A percentile compares a stretch with the other conserved stretches of the same genome.
phyloP scores from a whole-genome alignment of 1,284 basidiomycete genomes.

The Polyporus tsugae region DNA sequence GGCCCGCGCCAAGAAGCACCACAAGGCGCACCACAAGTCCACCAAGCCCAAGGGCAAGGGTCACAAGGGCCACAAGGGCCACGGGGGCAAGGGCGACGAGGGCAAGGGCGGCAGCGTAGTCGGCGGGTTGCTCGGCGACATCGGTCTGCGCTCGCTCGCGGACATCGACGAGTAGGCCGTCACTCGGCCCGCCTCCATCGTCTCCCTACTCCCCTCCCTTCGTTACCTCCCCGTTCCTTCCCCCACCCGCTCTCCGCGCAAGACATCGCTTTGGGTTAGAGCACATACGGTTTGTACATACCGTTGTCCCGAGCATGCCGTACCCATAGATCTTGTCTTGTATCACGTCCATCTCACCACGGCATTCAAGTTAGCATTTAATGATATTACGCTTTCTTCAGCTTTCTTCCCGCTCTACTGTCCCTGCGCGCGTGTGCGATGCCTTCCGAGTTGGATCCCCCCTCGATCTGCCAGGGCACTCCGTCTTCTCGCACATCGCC shows the following conservation, averaged over 20 bases:
- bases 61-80: too few species aligned
- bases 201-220: neutral
- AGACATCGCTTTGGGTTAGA: neutral
- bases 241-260: neutral
- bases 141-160: neutral
- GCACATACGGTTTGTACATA: neutral
- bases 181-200: neutral
- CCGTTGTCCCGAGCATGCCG: neutral
- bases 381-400: too few species aligned
- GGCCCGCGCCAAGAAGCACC: neutral
- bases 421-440: neutral
- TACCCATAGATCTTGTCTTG: neutral
- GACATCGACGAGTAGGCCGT: neutral
- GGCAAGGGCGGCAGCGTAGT: too few species aligned
- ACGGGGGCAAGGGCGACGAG: neutral
- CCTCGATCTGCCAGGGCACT: too few species aligned
- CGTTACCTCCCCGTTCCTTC: neutral
- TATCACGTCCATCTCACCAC: neutral
- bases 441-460: neutral
- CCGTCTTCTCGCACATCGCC: too few species aligned
- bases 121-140: too few species aligned
- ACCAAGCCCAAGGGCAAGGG: too few species aligned
- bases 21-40: too few species aligned
- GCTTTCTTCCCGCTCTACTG: neutral
- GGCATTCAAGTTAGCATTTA: neutral